These are phyloP conservation scores for Bretschneidera sinensis DNA, from an alignment of 345 rosid species.

Conservation along the genomic window DNA sequence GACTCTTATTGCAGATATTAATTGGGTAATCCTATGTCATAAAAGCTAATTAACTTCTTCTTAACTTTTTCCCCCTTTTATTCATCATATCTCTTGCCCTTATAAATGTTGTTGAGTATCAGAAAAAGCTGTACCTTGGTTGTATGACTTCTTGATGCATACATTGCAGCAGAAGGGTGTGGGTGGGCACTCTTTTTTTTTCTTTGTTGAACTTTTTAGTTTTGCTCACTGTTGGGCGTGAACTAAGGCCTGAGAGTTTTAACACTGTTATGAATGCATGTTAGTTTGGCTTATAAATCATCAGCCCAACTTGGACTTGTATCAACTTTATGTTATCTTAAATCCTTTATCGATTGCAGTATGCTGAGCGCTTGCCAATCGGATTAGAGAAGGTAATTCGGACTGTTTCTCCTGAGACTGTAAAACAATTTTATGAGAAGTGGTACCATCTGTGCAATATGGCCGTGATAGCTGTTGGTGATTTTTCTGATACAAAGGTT, in stretches of 20 bases:
- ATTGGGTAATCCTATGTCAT: neutral
- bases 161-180: too few relatives aligned
- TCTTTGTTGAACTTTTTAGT: neutral
- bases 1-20: neutral
- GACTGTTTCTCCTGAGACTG: conserved; percentile 67
- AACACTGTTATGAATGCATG: neutral
- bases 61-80: neutral
- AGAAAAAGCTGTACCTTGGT: neutral
- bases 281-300: conserved; percentile 4
- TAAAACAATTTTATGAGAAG: conserved; percentile 65
- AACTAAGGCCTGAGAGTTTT: neutral
- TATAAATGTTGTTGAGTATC: too few relatives aligned
- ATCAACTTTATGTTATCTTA: neutral
- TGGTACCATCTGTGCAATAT: conserved; percentile 84
- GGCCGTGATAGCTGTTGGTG: conserved; percentile 96
- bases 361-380: conserved; percentile 89
- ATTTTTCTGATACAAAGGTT: conserved; percentile 83
- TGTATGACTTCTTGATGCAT: too few relatives aligned
- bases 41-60: neutral
- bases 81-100: neutral
- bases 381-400: conserved; percentile 89
- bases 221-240: conserved; percentile 3
- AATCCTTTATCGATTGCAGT: conserved; percentile 37
- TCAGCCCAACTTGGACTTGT: neutral
- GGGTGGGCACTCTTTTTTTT: too few relatives aligned